Percentiles rank a stretch among this genome's conserved stretches.
Evolutionary conservation across 1,284 basidiomycete species (phyloP).

Genomic region (Exobasidium rhododendri): DNA sequence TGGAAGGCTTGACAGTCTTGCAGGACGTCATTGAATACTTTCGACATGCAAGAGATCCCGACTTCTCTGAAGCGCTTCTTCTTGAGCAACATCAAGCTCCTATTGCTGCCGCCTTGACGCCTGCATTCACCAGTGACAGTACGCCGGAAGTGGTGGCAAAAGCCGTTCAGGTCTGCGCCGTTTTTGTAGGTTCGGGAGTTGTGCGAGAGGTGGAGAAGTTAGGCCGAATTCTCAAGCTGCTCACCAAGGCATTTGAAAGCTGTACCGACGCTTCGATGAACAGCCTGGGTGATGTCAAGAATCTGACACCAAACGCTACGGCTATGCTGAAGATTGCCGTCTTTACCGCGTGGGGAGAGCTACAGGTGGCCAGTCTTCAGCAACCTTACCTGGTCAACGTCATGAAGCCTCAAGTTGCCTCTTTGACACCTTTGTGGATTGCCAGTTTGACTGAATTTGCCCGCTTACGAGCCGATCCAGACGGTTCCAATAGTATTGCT

Average conservation of each 20-base stretch:
- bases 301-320: conserved; percentile 86
- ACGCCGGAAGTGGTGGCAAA: conserved; percentile 91
- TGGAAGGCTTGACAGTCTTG: conserved; percentile 86
- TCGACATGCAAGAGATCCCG: conserved; percentile 79
- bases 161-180: conserved; percentile 88
- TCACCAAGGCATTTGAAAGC: conserved; percentile 70
- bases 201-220: conserved; percentile 83
- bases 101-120: conserved; percentile 95
- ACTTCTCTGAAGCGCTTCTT: conserved; percentile 81
- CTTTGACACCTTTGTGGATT: conserved; percentile 81
- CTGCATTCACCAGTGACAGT: conserved; percentile 89
- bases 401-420: conserved; percentile 73
- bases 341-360: conserved; percentile 90
- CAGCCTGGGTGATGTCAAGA: conserved; percentile 78
- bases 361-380: conserved; percentile 72
- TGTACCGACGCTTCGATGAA: conserved; percentile 72
- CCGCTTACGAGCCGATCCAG: conserved; percentile 76
- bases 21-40: conserved; percentile 92
- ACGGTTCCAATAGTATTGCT: conserved; percentile 53
- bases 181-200: conserved; percentile 93
- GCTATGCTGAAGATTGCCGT: conserved; percentile 93
- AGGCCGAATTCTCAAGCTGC: conserved; percentile 87
- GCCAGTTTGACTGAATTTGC: conserved; percentile 86
- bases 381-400: conserved; percentile 78
- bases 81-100: conserved; percentile 99